These are phyloP conservation scores for Rhizoclosmatium sp. DNA, from an alignment of 192 early-diverging fungal genomes.

Conservation along the genomic window DNA sequence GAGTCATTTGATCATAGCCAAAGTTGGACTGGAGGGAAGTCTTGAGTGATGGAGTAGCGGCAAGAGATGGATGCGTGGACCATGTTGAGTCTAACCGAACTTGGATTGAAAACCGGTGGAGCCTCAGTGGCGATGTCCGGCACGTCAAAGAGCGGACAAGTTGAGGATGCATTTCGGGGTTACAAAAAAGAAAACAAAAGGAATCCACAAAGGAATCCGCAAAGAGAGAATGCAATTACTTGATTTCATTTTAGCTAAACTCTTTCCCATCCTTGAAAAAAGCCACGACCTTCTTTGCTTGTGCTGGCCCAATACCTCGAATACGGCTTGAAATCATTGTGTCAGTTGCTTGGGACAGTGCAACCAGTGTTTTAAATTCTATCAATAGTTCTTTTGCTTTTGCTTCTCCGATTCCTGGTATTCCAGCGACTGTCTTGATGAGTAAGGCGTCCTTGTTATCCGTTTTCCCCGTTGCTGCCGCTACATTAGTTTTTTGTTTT, in stretches of 20 bases:
- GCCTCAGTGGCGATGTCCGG: neutral
- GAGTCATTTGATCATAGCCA: slow-evolving; percentile 79
- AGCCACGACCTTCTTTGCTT: slow-evolving; percentile 15
- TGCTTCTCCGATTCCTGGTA: slow-evolving; percentile 14
- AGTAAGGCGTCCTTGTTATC: slow-evolving; percentile 19
- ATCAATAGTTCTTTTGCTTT: slow-evolving; percentile 17
- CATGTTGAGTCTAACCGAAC: neutral
- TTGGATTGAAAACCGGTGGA: neutral
- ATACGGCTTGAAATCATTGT: neutral
- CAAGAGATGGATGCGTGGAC: neutral
- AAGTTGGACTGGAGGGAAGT: slow-evolving; percentile 51
- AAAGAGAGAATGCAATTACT: neutral
- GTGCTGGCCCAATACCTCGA: slow-evolving; percentile 2
- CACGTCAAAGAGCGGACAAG: neutral
- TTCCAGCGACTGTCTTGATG: slow-evolving; percentile 19
- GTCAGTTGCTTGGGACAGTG: slow-evolving; percentile 1
- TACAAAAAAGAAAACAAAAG: neutral
- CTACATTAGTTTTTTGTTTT: neutral
- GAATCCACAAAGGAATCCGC: neutral
- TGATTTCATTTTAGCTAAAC: neutral
- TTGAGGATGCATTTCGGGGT: neutral
- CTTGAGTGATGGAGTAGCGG: neutral
- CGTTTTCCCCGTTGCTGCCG: slow-evolving; percentile 13
- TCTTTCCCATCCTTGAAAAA: slow-evolving; percentile 10
- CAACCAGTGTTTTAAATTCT: neutral